Percentiles rank a stretch among this genome's conserved stretches.
These are phyloP conservation scores for Xylaria venustula DNA, from an alignment of 495 filamentous ascomycete genomes.

Conservation along the genomic window DNA sequence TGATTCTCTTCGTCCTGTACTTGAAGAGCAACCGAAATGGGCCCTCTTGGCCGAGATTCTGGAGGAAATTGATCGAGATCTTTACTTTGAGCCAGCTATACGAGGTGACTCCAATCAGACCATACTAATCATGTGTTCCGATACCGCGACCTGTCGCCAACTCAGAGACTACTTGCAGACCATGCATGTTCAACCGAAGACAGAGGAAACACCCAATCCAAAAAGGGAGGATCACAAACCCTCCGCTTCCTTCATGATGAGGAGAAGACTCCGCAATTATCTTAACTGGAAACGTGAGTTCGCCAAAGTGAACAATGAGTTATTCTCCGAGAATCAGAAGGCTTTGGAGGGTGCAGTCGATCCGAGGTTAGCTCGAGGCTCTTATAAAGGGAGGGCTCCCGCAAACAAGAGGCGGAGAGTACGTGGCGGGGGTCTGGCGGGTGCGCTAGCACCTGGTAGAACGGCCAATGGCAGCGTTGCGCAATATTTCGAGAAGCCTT, in stretches of 20 bases:
- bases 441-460: constrained; percentile 49
- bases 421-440: constrained; percentile 71
- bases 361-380: constrained; percentile 39
- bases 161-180: constrained; percentile 86
- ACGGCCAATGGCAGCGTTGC: constrained; percentile 48
- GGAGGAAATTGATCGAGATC: constrained; percentile 89
- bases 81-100: constrained; percentile 73
- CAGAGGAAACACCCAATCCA: constrained; percentile 35
- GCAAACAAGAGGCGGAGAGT: constrained; percentile 86
- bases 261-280: constrained; percentile 81
- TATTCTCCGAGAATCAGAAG: constrained; percentile 77
- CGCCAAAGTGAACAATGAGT: constrained; percentile 71
- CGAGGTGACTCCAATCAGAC: constrained; percentile 87
- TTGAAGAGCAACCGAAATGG: constrained; percentile 97
- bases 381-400: constrained; percentile 54
- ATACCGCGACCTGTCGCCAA: constrained; percentile 83
- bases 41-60: constrained; percentile 78
- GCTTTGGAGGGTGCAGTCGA: constrained; percentile 64
- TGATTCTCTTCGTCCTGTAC: constrained; percentile 76
- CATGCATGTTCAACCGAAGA: constrained; percentile 73
- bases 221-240: constrained; percentile 55
- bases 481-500: constrained; percentile 50
- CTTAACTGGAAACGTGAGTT: constrained; percentile 91
- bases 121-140: constrained; percentile 92
- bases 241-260: constrained; percentile 85